Evolutionary conservation across 805 yeast genomes (phyloP).

Genomic region (Wickerhamomyces ciferrii): DNA sequence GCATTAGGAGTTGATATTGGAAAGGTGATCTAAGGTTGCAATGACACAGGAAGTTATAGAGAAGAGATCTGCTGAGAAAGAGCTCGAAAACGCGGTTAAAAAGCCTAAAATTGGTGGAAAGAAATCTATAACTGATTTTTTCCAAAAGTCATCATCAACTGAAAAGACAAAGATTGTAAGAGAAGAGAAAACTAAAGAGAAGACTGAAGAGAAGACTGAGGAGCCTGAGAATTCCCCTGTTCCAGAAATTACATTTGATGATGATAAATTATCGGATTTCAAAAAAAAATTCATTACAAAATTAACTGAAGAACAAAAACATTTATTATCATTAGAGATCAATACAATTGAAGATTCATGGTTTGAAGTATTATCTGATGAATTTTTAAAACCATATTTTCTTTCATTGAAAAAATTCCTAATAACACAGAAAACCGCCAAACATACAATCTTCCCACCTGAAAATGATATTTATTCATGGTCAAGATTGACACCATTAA

Average conservation of each 20-base stretch:
- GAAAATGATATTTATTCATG: slow-evolving; percentile 77
- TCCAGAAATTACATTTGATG: not conserved
- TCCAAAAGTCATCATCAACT: not conserved
- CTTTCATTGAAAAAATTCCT: slow-evolving; percentile 65
- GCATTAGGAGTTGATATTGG: too few species aligned
- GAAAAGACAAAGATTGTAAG: not conserved
- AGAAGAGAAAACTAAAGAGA: not conserved
- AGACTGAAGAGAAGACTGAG: not conserved
- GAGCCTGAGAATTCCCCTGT: not conserved
- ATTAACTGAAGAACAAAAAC: slow-evolving; percentile 41
- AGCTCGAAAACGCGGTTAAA: not conserved
- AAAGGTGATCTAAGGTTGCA: too few species aligned
- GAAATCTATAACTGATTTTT: slow-evolving; percentile 1
- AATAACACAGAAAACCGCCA: slow-evolving; percentile 34
- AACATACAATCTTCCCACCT: slow-evolving; percentile 76
- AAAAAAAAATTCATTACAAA: slow-evolving; percentile 46
- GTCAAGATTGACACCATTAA: slow-evolving; percentile 80
- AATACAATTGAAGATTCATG: slow-evolving; percentile 69
- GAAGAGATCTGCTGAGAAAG: not conserved
- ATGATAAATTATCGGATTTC: not conserved
- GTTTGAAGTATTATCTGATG: slow-evolving; percentile 64
- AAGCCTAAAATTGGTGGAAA: not conserved
- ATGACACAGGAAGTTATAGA: not conserved
- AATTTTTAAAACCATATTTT: slow-evolving; percentile 83
- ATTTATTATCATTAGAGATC: slow-evolving; percentile 62